Conservation (phyloP, 1,284 basidiomycete genomes). For the Coniophora puteana region DNA sequence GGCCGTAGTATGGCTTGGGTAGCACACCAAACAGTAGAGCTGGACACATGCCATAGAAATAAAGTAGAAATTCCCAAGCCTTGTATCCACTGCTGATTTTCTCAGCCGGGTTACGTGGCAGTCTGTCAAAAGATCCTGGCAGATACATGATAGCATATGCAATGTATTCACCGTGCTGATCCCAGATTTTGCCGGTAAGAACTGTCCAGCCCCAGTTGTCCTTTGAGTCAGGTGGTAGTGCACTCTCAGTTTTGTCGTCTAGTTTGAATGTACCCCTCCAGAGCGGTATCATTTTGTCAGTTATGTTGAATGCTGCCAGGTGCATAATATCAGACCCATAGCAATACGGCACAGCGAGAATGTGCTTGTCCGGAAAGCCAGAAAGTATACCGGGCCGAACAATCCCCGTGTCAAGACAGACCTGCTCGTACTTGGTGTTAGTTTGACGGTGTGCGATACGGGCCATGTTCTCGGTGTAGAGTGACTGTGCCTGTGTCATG, state of each 20-base stretch:
- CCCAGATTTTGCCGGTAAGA: conserved; percentile 30
- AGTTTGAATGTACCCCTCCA: neutral
- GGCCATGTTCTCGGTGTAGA: neutral
- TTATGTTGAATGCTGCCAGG: neutral
- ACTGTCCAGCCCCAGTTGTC: conserved; percentile 32
- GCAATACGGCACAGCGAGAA: neutral
- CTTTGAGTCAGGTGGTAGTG: no score
- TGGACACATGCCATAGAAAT: conserved; percentile 29
- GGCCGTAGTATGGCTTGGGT: conserved; percentile 17
- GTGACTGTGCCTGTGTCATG: neutral
- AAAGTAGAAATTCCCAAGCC: conserved; percentile 29
- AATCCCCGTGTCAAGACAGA: neutral
- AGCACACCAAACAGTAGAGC: conserved; percentile 24
- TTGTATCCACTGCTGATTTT: conserved; percentile 35
- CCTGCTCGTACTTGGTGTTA: neutral
- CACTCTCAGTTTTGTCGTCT: no score
- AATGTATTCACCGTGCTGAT: conserved; percentile 30
- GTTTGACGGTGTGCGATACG: neutral
- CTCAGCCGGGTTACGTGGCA: conserved; percentile 31
- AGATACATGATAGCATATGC: conserved; percentile 20
- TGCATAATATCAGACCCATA: neutral
- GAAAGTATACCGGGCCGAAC: neutral
- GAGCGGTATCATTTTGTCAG: neutral
- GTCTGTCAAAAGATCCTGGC: conserved; percentile 28
- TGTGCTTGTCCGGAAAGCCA: neutral